Evolutionary conservation across 495 filamentous ascomycete genomes (phyloP).

Genomic region (Parathielavia hyrcaniae): DNA sequence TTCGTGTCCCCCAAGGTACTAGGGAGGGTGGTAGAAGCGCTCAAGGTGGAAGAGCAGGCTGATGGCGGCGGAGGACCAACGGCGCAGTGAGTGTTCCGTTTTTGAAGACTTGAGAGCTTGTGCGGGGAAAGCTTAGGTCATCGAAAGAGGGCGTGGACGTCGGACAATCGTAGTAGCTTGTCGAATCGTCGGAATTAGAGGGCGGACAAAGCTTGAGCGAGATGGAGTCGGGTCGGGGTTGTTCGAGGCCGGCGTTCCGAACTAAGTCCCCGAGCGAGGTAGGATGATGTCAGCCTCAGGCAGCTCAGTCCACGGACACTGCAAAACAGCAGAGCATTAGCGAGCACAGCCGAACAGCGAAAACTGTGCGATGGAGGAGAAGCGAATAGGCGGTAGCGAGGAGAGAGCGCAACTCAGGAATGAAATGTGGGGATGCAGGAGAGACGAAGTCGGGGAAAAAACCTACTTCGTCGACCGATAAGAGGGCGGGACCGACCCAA

Average conservation of each 20-base stretch:
- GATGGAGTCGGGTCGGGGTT: constrained; percentile 1
- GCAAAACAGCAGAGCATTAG: constrained; percentile 9
- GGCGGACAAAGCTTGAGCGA: constrained; percentile 9
- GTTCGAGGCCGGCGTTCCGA: not conserved
- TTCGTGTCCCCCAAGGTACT: constrained; percentile 27
- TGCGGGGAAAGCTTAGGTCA: constrained; percentile 15
- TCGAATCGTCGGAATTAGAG: constrained; percentile 21
- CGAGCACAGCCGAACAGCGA: not conserved
- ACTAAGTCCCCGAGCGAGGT: not conserved
- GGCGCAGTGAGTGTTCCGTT: constrained; percentile 42
- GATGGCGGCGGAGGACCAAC: constrained; percentile 39
- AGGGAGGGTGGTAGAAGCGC: constrained; percentile 45
- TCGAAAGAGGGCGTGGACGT: constrained; percentile 11
- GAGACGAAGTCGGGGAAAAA: constrained; percentile 10
- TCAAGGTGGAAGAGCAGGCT: constrained; percentile 43
- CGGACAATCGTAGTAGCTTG: constrained; percentile 10
- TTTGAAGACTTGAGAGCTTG: constrained; percentile 26
- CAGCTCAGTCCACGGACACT: constrained; percentile 1
- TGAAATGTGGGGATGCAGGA: constrained; percentile 18
- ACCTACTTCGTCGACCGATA: constrained; percentile 20
- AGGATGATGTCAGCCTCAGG: constrained; percentile 30
- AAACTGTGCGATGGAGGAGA: not conserved
- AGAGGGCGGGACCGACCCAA: constrained; percentile 8
- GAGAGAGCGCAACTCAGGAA: constrained; percentile 2
- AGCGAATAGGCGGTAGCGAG: not conserved